phyloP scores from a whole-genome alignment of 2,329 filamentous ascomycete genomes.

The Aspergillus eucalypticola region DNA sequence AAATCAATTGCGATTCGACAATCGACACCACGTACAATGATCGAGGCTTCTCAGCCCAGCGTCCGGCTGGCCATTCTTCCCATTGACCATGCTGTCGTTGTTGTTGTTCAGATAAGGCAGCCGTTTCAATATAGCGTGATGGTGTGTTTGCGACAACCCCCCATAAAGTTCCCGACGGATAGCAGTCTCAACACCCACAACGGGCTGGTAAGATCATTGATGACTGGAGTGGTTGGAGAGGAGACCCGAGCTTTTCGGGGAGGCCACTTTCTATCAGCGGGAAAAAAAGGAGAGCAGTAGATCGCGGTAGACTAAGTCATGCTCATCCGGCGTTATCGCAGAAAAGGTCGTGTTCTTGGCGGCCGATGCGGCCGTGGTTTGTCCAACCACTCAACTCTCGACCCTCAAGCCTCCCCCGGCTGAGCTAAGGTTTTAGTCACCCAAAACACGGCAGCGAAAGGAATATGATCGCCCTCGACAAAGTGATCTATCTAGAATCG shows the following conservation, averaged over 20 bases:
- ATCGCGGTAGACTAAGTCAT: background rate
- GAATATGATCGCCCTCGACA: background rate
- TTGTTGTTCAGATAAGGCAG: background rate
- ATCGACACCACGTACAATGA: slow-evolving; percentile 58
- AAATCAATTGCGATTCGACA: background rate
- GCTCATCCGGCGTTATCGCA: background rate
- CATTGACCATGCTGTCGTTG: slow-evolving; percentile 39
- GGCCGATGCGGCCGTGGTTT: slow-evolving; percentile 1
- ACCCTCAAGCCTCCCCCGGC: background rate
- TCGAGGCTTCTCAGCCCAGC: slow-evolving; percentile 79
- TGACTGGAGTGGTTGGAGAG: background rate
- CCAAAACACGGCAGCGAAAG: background rate
- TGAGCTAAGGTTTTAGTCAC: background rate
- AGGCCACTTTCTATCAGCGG: background rate
- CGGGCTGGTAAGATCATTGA: background rate
- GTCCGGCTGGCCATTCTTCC: slow-evolving; percentile 41
- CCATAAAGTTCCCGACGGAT: slow-evolving; percentile 23
- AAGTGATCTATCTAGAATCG: no score
- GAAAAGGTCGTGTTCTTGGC: slow-evolving; percentile 1
- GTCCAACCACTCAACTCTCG: background rate
- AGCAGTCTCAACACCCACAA: background rate
- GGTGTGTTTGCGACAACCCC: slow-evolving; percentile 15
- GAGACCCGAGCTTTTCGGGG: background rate
- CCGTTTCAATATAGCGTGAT: slow-evolving; percentile 23
- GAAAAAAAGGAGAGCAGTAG: background rate